Base-by-base conservation (phyloP, 2,329 filamentous ascomycete species). In the Hypoxylon sp. region DNA sequence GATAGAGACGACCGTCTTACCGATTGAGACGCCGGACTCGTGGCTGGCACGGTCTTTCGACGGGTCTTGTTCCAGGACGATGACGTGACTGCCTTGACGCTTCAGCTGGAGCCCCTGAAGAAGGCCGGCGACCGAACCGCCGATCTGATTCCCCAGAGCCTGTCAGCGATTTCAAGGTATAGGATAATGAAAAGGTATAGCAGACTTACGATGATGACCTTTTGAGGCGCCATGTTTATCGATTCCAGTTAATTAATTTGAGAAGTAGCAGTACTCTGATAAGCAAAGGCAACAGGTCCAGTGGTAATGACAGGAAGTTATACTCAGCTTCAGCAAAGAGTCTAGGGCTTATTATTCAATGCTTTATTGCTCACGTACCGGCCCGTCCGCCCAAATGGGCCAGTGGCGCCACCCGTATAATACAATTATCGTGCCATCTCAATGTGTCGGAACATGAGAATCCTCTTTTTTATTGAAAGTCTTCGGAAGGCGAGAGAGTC, bases 11-110 rank as follows among this genome's bases (percentile, higher is more conserved):
- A 55, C 52, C 10, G 52, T 55, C 27, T 55, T 55, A 4, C 52
- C 52, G n/a, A 55, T 55, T 6, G 52, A 55, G 3, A 55, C 52
- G 4, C 52, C 52, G n/a, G 52, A 55, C 27, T 55, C 52, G n/a
- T 55, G 52, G 5, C 52, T 55, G 6, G 52, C 52, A n/a, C 52
- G 37, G 39, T 55, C 52, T 8, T 55, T 55, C 0, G 52, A 55
- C n/a, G 52, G 52, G 37, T 55, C 52, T 32, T 55, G 52, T 29
- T 55, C 52, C 27, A 55, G 15, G 7, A 55, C 52, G 6, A 46
- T 21, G 27, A 55, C 52, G 13, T 55, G 52, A 21, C 52, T 55
- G 11, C 52, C 52, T 32, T 55, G 52, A 24, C 52, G 52, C 39
- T 55, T 55, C 1, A 55, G 52, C 24, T 55, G 52, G 11, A 55